Conservation (phyloP, 176 grass and related monocot genomes). For the Bolboschoenus planiculmis region DNA sequence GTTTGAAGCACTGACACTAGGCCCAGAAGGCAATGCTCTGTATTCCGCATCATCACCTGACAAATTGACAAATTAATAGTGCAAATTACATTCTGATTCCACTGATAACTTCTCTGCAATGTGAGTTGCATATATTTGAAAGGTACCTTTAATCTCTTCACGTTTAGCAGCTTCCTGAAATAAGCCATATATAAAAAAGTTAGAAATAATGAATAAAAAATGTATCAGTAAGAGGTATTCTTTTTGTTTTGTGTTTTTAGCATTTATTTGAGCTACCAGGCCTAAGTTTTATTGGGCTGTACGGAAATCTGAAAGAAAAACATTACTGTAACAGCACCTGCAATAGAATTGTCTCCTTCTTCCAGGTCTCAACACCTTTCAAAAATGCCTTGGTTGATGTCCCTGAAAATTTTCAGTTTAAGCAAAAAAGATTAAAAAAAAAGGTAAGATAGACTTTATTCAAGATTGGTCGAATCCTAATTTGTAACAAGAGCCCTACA, state of each 20-base stretch:
- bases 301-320: neutral
- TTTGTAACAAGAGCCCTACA: neutral
- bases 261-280: neutral
- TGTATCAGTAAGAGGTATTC: neutral
- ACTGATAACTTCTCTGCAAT: constrained; percentile 6
- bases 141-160: neutral
- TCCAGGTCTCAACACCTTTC: constrained; percentile 90
- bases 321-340: constrained; percentile 31
- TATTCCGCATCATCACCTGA: constrained; percentile 54
- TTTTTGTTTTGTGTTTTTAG: neutral
- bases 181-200: neutral
- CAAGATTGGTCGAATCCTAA: neutral
- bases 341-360: constrained; percentile 67
- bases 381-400: constrained; percentile 89
- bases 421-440: neutral
- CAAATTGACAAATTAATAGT: constrained; percentile 3
- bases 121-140: constrained; percentile 10
- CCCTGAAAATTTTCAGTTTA: constrained; percentile 27
- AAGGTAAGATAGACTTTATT: neutral
- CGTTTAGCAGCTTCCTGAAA: constrained; percentile 1
- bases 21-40: constrained; percentile 56
- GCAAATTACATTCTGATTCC: neutral
- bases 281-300: neutral
- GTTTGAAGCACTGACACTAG: constrained; percentile 33
- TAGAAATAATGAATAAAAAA: neutral